phyloP scores from a whole-genome alignment of 2,329 filamentous ascomycete species.

The Diaporthe citri region DNA sequence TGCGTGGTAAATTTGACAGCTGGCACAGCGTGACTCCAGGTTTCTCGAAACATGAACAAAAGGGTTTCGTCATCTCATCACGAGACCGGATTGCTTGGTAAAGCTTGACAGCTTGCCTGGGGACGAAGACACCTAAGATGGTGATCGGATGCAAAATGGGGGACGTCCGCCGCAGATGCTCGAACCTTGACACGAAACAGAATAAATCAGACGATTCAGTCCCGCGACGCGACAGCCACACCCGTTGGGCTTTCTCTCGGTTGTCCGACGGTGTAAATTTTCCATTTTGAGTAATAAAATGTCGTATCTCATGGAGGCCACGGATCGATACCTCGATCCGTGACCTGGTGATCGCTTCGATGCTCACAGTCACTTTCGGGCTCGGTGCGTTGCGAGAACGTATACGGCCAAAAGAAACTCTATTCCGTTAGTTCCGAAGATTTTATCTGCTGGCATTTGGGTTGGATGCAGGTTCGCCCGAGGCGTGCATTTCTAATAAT shows the following conservation, averaged over 20 bases:
- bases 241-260: constrained; percentile 6
- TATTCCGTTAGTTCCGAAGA: neutral
- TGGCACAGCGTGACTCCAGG: neutral
- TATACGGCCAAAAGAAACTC: too few relatives aligned
- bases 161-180: constrained; percentile 2
- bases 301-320: neutral
- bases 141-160: constrained; percentile 20
- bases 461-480: neutral
- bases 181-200: neutral
- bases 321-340: constrained; percentile 12
- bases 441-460: neutral
- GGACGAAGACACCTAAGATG: neutral
- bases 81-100: neutral
- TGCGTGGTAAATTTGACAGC: neutral
- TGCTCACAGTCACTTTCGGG: neutral
- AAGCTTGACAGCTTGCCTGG: neutral
- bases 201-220: constrained; percentile 16
- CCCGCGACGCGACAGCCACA: constrained; percentile 22
- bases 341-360: constrained; percentile 1
- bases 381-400: neutral
- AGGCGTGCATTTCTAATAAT: neutral
- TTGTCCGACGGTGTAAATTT: neutral
- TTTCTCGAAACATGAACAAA: neutral
- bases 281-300: constrained; percentile 3
- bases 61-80: neutral